Evolutionary conservation across 225 moss, liverwort and hornwort genomes (phyloP).

Genomic region (Polytrichum commune): DNA sequence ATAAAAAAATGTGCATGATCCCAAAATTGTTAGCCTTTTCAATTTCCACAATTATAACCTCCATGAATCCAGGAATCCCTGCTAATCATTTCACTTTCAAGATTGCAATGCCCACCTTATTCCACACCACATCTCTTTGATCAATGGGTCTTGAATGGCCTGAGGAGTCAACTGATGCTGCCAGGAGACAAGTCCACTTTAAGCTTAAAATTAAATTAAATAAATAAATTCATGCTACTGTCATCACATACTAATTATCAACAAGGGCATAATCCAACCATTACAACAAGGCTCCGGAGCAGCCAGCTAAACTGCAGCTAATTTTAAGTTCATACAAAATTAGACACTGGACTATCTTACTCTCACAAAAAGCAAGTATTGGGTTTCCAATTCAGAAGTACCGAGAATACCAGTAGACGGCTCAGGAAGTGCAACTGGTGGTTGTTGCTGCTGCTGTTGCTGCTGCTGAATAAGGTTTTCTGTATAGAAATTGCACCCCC

Average conservation of each 20-base stretch:
- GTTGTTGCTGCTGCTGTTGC: constrained; percentile 34
- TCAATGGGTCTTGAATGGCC: constrained; percentile 39
- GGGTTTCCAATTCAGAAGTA: constrained; percentile 2
- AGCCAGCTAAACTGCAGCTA: too few species aligned
- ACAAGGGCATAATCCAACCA: too few species aligned
- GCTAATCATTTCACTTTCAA: not conserved
- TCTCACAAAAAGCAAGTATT: not conserved
- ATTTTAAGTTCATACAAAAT: not conserved
- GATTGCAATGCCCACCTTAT: constrained; percentile 26
- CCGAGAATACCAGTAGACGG: constrained; percentile 31
- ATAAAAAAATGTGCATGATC: too few species aligned
- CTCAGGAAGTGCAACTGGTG: constrained; percentile 45
- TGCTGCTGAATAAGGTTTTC: constrained; percentile 25
- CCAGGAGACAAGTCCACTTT: constrained; percentile 9
- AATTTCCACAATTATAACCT: too few species aligned
- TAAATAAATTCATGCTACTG: too few species aligned
- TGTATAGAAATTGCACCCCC: not conserved
- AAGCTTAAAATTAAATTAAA: not conserved
- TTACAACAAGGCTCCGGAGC: too few species aligned
- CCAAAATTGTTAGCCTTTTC: too few species aligned
- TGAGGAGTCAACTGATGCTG: constrained; percentile 52
- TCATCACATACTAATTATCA: too few species aligned
- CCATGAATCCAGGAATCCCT: too few species aligned
- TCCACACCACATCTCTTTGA: constrained; percentile 54
- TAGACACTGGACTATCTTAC: not conserved